Evolutionary conservation across 2,329 filamentous ascomycete genomes (phyloP), one percentile per base, ranked within the genome.

Genomic region (Pseudogymnoascus sp.): DNA sequence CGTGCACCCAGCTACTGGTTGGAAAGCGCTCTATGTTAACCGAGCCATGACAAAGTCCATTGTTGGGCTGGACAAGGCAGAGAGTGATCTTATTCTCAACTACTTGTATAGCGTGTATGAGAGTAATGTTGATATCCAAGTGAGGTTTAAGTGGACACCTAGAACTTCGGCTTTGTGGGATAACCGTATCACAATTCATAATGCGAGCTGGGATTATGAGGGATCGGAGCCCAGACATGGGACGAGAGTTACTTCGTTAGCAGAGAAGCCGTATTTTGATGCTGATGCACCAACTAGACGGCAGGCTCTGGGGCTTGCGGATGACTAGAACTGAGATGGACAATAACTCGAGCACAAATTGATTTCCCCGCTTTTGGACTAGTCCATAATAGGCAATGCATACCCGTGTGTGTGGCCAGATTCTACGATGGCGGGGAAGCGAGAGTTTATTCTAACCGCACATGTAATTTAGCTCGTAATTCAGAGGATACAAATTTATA

Each of bases 11-110:
- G 87, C 84, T 0, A 90, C 87, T 0, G 87, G 87, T 0, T 90
- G 87, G 87, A 90, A 89, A 72, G 79, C 85, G 0, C 77, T 90
- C 0, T 90, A 81, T 78, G 87, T 90, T 0, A 90, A 90, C 70
- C 80, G 87, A 2, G 77, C 83, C 1, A 86, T 90, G 80, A 90
- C 87, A 0, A 79, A 80, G 5, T 78, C 81, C 0, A 90, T 90
- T 58, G 82, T 90, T 0, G 88, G 87, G 0, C 72, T 90, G 0
- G 87, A 90, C 67, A 82, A 82, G 64, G 83, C 79, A 0, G 87
- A 90, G 73, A 89, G 86, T 62, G 87, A 90, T 66, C 66, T 84
- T 0, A 85, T 90, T 12, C 74, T 90, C 8, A 79, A 80, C 29
- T 89, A 89, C 63, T 72, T 90, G 35, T 89, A 78, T 65, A 79